These are phyloP conservation scores for Dactylonectria estremocensis DNA, from an alignment of 2,329 filamentous ascomycete species.

Conservation along the genomic window DNA sequence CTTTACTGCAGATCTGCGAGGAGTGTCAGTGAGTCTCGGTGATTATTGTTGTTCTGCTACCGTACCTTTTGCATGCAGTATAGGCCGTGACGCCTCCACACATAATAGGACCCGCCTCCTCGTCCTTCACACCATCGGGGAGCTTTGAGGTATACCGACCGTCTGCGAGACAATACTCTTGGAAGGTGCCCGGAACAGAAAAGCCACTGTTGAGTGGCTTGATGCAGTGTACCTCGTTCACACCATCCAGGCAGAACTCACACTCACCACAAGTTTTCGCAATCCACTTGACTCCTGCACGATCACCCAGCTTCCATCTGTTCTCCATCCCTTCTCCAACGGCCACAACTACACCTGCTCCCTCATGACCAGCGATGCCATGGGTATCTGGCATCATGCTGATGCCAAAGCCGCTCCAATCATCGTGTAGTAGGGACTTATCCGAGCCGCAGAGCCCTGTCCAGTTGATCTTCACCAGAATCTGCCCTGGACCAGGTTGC, in stretches of 20 bases:
- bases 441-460: constrained; percentile 46
- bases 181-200: constrained; percentile 90
- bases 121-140: constrained; percentile 79
- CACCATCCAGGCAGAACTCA: constrained; percentile 79
- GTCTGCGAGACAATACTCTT: constrained; percentile 89
- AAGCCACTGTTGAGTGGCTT: constrained; percentile 84
- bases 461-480: constrained; percentile 45
- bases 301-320: constrained; percentile 80
- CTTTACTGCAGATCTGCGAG: constrained; percentile 68
- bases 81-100: constrained; percentile 89
- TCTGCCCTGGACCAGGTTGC: constrained; percentile 39
- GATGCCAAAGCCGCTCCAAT: constrained; percentile 44
- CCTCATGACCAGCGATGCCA: constrained; percentile 78
- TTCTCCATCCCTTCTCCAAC: constrained; percentile 81
- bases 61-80: constrained; percentile 82
- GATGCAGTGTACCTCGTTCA: constrained; percentile 85
- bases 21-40: accelerated
- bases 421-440: constrained; percentile 45
- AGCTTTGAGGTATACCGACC: constrained; percentile 85
- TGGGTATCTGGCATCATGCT: constrained; percentile 35
- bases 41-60: not conserved
- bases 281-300: constrained; percentile 90
- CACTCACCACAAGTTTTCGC: constrained; percentile 87
- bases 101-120: constrained; percentile 82
- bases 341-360: constrained; percentile 87